Base-by-base conservation (phyloP, 2,329 filamentous ascomycete genomes). In the Penicillium sp. region DNA sequence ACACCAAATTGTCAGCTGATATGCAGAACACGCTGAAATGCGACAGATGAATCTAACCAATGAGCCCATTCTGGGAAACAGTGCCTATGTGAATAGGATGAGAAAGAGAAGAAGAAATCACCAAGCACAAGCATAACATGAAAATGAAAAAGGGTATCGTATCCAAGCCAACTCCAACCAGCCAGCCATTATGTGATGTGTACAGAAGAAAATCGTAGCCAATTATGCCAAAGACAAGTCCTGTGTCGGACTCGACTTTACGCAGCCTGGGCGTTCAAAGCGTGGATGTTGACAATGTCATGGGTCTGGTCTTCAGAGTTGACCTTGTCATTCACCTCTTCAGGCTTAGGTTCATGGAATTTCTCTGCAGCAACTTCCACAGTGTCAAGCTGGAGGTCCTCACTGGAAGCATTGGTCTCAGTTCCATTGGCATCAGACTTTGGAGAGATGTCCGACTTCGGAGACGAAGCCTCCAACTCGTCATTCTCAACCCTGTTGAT, bases 21-120 rank as follows among this genome's bases (percentile, higher is more conserved):
- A 48, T 54, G 52, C 33, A 49, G 26, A 54, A 16, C 31, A 51
- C 45, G 52, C 52, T 48, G 29, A 53, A 41, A 52, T 43, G 43
- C 41, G 48, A 47, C 26, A 44, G 43, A 27, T 35, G 33, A 48
- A 37, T 10, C 31, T 48, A 22, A 21, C 9, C 26, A 33, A 14
- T 14, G 29, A 48, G 33, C 21, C 45, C 27, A 31, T 26, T 48
- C 24, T 37, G 10, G 21, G 31, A 19, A 48, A 29, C 4, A 48
- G 19, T 48, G 31, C 29, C 29, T 4, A 7, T 5, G 21, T 19
- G 6, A 27, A 29, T 29, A 10, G 19, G 37, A 37, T 26, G 33
- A 27, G 14, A 14, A 37, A 22, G 22, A 16, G 16, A 29, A 41
- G 19, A 16, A 10, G 33, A 19, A 37, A 21, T 8, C 33, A n/a